Percentiles rank a stretch among this genome's conserved stretches.
Evolutionary conservation across 345 rosid species (phyloP).

Genomic region (Mallotus nudiflorus): DNA sequence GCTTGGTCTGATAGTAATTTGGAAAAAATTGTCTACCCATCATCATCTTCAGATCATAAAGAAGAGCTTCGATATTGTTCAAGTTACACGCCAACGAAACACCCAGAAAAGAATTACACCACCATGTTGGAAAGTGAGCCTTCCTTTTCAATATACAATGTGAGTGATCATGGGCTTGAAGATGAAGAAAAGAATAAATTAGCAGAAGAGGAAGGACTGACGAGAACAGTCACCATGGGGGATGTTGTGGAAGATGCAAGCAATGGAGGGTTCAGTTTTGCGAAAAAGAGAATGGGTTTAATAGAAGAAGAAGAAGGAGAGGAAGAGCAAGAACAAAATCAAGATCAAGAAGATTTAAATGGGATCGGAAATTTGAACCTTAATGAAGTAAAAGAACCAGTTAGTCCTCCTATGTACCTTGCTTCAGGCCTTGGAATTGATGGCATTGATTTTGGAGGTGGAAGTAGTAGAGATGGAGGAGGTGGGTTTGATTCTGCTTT

Average conservation of each 20-base stretch:
- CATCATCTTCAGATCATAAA: too few relatives aligned
- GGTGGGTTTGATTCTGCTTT: constrained; percentile 32
- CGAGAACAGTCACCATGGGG: constrained; percentile 49
- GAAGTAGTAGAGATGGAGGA: constrained; percentile 29
- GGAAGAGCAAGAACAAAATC: too few relatives aligned
- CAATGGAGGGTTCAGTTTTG: constrained; percentile 56
- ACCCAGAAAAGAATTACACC: not conserved
- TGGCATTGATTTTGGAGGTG: constrained; percentile 17
- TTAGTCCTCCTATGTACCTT: constrained; percentile 66
- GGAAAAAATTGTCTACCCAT: constrained; percentile 15
- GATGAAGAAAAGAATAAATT: constrained; percentile 16
- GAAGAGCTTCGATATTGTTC: constrained; percentile 18
- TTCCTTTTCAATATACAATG: constrained; percentile 51
- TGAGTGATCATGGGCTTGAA: constrained; percentile 29
- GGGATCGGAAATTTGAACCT: constrained; percentile 7
- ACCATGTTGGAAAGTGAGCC: constrained; percentile 56
- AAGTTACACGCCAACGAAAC: constrained; percentile 16
- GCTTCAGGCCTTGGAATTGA: constrained; percentile 68
- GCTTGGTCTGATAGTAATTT: constrained; percentile 37
- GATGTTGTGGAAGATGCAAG: constrained; percentile 33
- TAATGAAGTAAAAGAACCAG: constrained; percentile 45
- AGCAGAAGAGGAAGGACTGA: constrained; percentile 25
- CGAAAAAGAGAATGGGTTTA: constrained; percentile 33
- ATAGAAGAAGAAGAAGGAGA: constrained; percentile 45
- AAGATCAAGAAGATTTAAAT: constrained; percentile 14